Conservation (phyloP, 2,329 filamentous ascomycete species). For the Fusarium longipes region DNA sequence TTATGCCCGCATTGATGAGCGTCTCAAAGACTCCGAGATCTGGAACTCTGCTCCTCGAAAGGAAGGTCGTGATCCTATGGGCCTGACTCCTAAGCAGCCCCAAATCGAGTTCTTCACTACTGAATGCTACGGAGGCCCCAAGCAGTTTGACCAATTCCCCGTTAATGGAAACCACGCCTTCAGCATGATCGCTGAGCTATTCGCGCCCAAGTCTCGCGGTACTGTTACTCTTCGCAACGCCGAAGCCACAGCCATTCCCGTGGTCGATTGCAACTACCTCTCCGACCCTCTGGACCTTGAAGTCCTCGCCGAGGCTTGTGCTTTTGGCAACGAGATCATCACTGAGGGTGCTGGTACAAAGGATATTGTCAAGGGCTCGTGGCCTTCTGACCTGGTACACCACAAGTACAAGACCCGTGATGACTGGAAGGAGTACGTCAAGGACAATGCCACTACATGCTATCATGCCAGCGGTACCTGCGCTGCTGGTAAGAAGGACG, state of each 20-base stretch:
- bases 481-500: constrained; percentile 52
- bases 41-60: constrained; percentile 63
- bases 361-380: constrained; percentile 68
- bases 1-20: constrained; percentile 70
- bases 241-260: constrained; percentile 63
- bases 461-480: constrained; percentile 48
- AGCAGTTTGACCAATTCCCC: constrained; percentile 66
- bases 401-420: constrained; percentile 61
- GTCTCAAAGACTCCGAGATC: constrained; percentile 63
- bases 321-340: constrained; percentile 69
- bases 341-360: constrained; percentile 67
- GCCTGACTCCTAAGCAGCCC: constrained; percentile 65
- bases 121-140: constrained; percentile 70
- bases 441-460: constrained; percentile 69
- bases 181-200: constrained; percentile 67
- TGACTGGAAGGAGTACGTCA: constrained; percentile 68
- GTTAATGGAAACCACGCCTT: constrained; percentile 66
- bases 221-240: constrained; percentile 61
- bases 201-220: constrained; percentile 67
- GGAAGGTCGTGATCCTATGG: constrained; percentile 71
- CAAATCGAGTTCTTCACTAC: constrained; percentile 73
- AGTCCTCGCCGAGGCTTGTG: constrained; percentile 68
- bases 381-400: constrained; percentile 64
- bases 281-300: constrained; percentile 68
- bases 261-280: constrained; percentile 69